Conservation (phyloP, 1,139 yeast genomes). For the Petasospora rhodanensis region DNA sequence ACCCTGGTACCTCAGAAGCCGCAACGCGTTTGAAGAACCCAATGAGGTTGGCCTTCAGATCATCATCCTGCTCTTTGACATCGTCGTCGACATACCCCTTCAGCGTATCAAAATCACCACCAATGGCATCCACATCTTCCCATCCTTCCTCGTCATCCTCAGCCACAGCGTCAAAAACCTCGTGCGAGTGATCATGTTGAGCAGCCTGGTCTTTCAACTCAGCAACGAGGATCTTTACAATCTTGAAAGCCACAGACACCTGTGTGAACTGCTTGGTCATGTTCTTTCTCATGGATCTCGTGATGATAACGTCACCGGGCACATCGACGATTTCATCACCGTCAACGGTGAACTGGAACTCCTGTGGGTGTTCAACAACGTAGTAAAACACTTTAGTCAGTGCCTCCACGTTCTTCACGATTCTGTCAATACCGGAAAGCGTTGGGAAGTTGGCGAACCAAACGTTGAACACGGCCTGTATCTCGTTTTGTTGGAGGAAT, state of each 20-base stretch:
- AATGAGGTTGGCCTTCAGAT: conserved; percentile 42
- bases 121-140: conserved; percentile 71
- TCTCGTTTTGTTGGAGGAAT: conserved; percentile 43
- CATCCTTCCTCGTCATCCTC: conserved; percentile 56
- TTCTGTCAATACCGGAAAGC: conserved; percentile 67
- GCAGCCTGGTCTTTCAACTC: conserved; percentile 61
- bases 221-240: conserved; percentile 61
- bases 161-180: conserved; percentile 18
- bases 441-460: conserved; percentile 85
- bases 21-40: conserved; percentile 65
- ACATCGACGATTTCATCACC: conserved; percentile 59
- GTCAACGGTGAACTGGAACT: conserved; percentile 49
- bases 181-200: conserved; percentile 28
- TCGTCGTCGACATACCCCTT: conserved; percentile 16
- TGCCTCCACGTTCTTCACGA: conserved; percentile 68
- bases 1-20: conserved; percentile 46
- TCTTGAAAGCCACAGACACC: conserved; percentile 67
- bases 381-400: conserved; percentile 59
- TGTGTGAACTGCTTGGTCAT: conserved; percentile 47
- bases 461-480: conserved; percentile 49
- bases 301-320: conserved; percentile 57
- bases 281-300: conserved; percentile 78
- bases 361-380: conserved; percentile 33
- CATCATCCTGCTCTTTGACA: conserved; percentile 20
- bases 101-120: conserved; percentile 24